Base-by-base conservation (phyloP, 768 basidiomycete species). In the Daedaleopsis nitida region DNA sequence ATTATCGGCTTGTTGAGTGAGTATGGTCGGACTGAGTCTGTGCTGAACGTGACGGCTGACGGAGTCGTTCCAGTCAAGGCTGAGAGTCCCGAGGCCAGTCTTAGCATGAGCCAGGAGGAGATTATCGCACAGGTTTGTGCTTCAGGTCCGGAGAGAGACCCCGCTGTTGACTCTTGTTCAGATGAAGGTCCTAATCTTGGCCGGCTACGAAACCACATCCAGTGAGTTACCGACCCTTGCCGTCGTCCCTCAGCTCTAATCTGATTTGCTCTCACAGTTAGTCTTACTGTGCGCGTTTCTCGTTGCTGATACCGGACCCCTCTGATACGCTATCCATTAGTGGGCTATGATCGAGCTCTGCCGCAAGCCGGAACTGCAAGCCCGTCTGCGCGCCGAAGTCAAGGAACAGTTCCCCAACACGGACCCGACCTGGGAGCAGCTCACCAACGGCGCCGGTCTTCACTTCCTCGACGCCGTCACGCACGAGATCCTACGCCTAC, bases 291-390 rank as follows among this genome's bases (percentile, higher is more conserved):
- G 23, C 44, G 64, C 42, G 3, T 21, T 14, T n/a, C 27, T 1
- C 9, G 5, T 9, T 1, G 2, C 16, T 17, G 16, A 11, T n/a
- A 17, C 21, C 35, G 19, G 1, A 35, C 11, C 1, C 37, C 14
- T 45, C 57, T 53, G 14, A 51, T 23, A n/a, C 16, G 27, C 27
- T n/a, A 2, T 21, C 16, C 39, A n/a, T 3, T 55, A 75, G 74
- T 87, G 85, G 84, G 81, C 84, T 3, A 72, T 87, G 0, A 81
- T 86, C 35, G 86, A 86, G 66, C 79, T 87, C 1, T 75, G 76
- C 8, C 75, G 71, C 38, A 70, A 81, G 48, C 77, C 72, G 0
- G 75, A 79, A 27, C 73, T 76, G 14, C 86, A 87, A 68, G 64
- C 70, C 10, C 80, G 76, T 49, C 70, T 87, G 12, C 79, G 84